These are phyloP conservation scores for Fusarium tjaetaba DNA, from an alignment of 2,329 filamentous ascomycete species.

Conservation along the genomic window DNA sequence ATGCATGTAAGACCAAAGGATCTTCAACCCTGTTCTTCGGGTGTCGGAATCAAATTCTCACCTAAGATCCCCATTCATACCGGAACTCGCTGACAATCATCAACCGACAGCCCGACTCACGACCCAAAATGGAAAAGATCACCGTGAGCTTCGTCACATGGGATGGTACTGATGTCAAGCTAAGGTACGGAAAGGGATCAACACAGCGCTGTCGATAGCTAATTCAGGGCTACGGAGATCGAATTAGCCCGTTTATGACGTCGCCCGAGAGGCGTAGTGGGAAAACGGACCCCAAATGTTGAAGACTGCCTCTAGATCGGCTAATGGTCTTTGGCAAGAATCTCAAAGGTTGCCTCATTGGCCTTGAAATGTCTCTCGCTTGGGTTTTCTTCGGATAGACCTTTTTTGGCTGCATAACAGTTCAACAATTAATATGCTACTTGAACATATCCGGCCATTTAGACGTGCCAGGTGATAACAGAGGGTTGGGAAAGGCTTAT, in stretches of 20 bases:
- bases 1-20: not conserved
- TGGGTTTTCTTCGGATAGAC: fast-evolving
- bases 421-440: fast-evolving
- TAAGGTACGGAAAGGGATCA: not conserved
- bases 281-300: not conserved
- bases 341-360: not conserved
- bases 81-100: not conserved
- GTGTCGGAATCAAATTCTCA: not conserved
- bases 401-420: fast-evolving
- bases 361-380: fast-evolving
- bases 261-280: not conserved
- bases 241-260: not conserved
- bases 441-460: fast-evolving
- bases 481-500: too few relatives aligned
- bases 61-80: not conserved
- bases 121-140: not conserved
- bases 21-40: not conserved
- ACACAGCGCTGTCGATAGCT: not conserved
- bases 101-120: not conserved
- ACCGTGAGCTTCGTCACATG: not conserved
- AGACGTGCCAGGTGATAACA: fast-evolving
- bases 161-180: not conserved
- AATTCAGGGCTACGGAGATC: fast-evolving
- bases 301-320: fast-evolving
- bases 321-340: fast-evolving